Evolutionary conservation across 1,284 basidiomycete species (phyloP).

Genomic region (Heliocybe sulcata): DNA sequence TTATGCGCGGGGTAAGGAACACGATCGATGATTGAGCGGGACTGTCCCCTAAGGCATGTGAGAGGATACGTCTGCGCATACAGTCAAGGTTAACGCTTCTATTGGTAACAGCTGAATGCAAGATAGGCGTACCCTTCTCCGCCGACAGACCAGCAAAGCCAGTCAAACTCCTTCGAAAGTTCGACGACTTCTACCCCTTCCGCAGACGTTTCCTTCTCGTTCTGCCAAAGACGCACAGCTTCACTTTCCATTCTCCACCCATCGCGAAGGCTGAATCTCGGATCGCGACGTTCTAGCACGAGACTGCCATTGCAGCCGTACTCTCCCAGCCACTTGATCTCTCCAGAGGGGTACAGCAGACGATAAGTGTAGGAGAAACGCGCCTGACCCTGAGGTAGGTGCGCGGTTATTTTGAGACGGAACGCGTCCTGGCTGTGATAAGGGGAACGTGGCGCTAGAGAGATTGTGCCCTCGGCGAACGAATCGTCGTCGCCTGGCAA

Average conservation of each 20-base stretch:
- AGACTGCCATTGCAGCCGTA: conserved; percentile 33
- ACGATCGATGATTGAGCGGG: not conserved
- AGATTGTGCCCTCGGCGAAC: not conserved
- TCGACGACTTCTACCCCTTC: conserved; percentile 16
- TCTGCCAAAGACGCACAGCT: not conserved
- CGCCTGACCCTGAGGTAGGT: conserved; percentile 9
- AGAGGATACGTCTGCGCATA: conserved; percentile 8
- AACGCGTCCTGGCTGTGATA: not conserved
- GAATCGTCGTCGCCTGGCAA: conserved; percentile 2
- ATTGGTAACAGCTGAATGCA: not conserved
- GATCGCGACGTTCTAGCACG: conserved; percentile 20
- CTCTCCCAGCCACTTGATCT: conserved; percentile 34
- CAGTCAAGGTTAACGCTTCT: not conserved
- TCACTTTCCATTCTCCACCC: not conserved
- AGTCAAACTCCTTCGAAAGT: conserved; percentile 16
- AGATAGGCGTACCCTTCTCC: conserved; percentile 21
- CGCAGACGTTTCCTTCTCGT: conserved; percentile 3
- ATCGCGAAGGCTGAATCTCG: conserved; percentile 15
- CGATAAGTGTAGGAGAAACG: conserved; percentile 35
- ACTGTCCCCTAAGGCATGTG: conserved; percentile 5
- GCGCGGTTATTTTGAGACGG: not conserved
- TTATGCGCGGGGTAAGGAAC: not conserved
- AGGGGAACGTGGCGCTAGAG: not conserved
- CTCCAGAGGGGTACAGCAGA: conserved; percentile 30
- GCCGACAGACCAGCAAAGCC: conserved; percentile 23